A percentile compares a stretch with the other conserved stretches of the same genome.
Evolutionary conservation across 768 basidiomycete genomes (phyloP).

Genomic region (Trametes punicea): DNA sequence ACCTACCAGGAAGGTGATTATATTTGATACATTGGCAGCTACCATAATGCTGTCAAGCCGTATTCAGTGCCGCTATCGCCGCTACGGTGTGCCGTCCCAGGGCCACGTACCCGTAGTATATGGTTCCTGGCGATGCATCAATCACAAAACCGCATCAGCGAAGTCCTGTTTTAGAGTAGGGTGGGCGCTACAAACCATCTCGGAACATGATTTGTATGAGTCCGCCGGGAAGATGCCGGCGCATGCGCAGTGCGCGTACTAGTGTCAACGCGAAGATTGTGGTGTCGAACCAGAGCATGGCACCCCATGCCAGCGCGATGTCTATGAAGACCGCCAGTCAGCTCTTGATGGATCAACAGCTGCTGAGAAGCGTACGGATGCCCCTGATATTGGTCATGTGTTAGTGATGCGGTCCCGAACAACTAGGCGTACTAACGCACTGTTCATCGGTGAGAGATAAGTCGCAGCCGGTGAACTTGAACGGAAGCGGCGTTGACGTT

Average conservation of each 20-base stretch:
- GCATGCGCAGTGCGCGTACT: conserved; percentile 9
- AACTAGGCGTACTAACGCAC: neutral
- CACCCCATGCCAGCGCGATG: conserved; percentile 14
- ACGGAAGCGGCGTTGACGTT: neutral
- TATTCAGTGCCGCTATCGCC: neutral
- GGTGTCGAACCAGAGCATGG: conserved; percentile 20
- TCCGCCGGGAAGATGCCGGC: conserved; percentile 1
- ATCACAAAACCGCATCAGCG: neutral
- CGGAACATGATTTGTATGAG: conserved; percentile 16
- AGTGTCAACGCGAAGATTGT: conserved; percentile 15
- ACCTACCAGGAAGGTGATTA: conserved; percentile 17
- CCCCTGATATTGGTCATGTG: neutral
- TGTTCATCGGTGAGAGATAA: conserved; percentile 12
- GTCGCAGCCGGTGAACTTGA: conserved; percentile 5
- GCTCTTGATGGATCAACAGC: neutral
- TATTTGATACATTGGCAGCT: conserved; percentile 13
- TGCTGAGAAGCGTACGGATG: conserved; percentile 4
- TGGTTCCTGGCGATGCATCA: conserved; percentile 3
- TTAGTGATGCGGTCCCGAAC: neutral
- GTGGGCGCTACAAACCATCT: conserved; percentile 14
- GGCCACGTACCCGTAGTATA: conserved; percentile 15
- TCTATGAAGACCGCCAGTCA: conserved; percentile 7
- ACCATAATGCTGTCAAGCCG: conserved; percentile 7
- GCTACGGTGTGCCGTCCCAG: neutral
- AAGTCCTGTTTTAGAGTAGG: neutral